Evolutionary conservation across 2,329 filamentous ascomycete genomes (phyloP), one percentile per base, ranked within the genome.

Genomic region (Stenocarpella maydis): DNA sequence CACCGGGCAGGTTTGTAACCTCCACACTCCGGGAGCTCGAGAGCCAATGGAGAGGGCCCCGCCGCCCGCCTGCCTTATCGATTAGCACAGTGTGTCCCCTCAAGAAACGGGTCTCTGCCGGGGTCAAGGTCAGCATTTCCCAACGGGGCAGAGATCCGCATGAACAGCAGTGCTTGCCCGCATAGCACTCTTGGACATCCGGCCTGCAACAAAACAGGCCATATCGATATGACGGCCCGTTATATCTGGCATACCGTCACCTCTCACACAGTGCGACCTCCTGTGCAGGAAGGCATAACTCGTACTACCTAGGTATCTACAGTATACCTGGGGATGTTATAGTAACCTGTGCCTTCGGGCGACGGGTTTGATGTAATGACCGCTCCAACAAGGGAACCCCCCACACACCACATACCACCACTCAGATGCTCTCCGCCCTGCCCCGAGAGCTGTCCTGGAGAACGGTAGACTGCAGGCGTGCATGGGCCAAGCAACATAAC

Each of bases 191-290:
- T 61, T 47, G 58, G 19, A 49, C 15, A 34, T n/a, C n/a, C n/a
- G n/a, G n/a, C n/a, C 26, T 15, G 55, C 55, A 47, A 8, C 31
- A 31, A 8, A 34, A 61, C 55, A 47, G 41, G 39, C 41, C 41
- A 47, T 61, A 43, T 21, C 19, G 39, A 60, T 45, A 45, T 47
- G 41, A 34, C 26, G n/a, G 41, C 41, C 58, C 58, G 41, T 37
- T 24, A 61, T 61, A 47, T 61, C 55, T 61, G 41, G 17, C n/a
- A n/a, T n/a, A n/a, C n/a, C n/a, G n/a, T n/a, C n/a, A n/a, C 55
- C 28, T 47, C 26, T 21, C n/a, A 31, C 55, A 61, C 55, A 43
- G 54, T 58, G 41, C 8, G 21, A 12, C 53, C 19, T 37, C 14
- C 53, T 24, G 21, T 39, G 34, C 34, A 34, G 34, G 31, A 31